Evolutionary conservation across 1,284 basidiomycete species (phyloP).

Genomic region (Ceratorhiza oryzae-sativae): DNA sequence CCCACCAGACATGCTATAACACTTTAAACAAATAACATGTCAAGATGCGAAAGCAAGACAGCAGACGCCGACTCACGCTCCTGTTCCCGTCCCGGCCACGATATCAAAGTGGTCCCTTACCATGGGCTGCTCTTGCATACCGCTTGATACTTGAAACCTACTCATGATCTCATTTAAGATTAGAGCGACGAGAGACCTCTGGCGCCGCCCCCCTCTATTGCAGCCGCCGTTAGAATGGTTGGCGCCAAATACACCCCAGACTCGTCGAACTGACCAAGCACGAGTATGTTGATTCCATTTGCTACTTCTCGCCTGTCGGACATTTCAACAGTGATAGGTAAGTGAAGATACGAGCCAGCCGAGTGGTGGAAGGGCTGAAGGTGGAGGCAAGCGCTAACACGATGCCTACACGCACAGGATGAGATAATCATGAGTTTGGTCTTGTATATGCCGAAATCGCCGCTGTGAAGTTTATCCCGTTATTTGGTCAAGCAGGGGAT

Average conservation of each 20-base stretch:
- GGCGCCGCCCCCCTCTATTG: constrained; percentile 12
- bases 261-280: background rate
- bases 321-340: too few relatives aligned
- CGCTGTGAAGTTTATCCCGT: too few relatives aligned
- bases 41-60: background rate
- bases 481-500: too few relatives aligned
- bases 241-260: background rate
- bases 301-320: background rate
- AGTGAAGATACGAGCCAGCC: too few relatives aligned
- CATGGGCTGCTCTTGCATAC: background rate
- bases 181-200: background rate
- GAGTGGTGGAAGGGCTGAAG: too few relatives aligned
- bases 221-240: background rate
- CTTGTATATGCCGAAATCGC: too few relatives aligned
- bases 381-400: too few relatives aligned
- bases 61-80: background rate
- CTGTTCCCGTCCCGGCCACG: background rate
- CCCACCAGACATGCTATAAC: background rate
- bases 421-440: too few relatives aligned
- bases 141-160: background rate
- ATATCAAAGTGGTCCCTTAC: background rate
- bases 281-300: background rate
- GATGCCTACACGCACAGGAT: too few relatives aligned
- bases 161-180: constrained; percentile 8
- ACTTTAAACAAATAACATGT: background rate